A percentile compares a stretch with the other conserved stretches of the same genome.
Evolutionary conservation across 2,329 filamentous ascomycete genomes (phyloP).

Genomic region (Aspergillus oerlinghausenensis): DNA sequence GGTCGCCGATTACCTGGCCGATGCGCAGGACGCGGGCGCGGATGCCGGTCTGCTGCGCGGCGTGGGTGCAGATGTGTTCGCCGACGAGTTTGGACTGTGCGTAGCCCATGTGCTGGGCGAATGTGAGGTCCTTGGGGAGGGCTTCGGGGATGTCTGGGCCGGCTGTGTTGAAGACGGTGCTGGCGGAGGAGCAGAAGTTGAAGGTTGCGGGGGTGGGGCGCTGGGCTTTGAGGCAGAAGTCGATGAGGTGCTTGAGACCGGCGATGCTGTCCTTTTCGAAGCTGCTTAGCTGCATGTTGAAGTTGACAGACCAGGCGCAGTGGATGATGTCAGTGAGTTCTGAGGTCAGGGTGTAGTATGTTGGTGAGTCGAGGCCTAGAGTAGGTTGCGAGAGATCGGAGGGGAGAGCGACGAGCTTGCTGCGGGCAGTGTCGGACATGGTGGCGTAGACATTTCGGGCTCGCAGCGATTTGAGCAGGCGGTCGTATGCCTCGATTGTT

Average conservation of each 20-base stretch:
- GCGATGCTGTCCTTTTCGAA: constrained; percentile 53
- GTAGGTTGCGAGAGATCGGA: constrained; percentile 44
- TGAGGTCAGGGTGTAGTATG: constrained; percentile 39
- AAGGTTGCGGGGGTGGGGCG: constrained; percentile 35
- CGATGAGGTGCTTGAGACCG: constrained; percentile 43
- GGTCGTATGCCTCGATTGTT: constrained; percentile 37
- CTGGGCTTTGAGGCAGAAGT: constrained; percentile 32
- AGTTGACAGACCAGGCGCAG: constrained; percentile 63
- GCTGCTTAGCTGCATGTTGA: constrained; percentile 52
- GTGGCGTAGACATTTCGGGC: constrained; percentile 30
- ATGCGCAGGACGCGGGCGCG: constrained; percentile 28
- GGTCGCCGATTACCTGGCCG: constrained; percentile 34
- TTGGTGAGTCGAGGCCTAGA: constrained; percentile 45
- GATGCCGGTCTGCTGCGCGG: constrained; percentile 12
- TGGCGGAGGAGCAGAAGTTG: constrained; percentile 50
- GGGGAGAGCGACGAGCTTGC: constrained; percentile 46
- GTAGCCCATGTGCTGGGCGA: constrained; percentile 42
- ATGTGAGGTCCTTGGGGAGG: constrained; percentile 27
- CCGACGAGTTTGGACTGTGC: constrained; percentile 35
- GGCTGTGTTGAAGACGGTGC: constrained; percentile 35
- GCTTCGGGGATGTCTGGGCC: constrained; percentile 30
- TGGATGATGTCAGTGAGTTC: constrained; percentile 55
- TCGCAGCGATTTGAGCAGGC: constrained; percentile 44
- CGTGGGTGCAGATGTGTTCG: constrained; percentile 28
- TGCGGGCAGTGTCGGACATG: constrained; percentile 13